phyloP scores from a whole-genome alignment of 129 eudicot genomes.

The Helichrysum umbraculigerum region DNA sequence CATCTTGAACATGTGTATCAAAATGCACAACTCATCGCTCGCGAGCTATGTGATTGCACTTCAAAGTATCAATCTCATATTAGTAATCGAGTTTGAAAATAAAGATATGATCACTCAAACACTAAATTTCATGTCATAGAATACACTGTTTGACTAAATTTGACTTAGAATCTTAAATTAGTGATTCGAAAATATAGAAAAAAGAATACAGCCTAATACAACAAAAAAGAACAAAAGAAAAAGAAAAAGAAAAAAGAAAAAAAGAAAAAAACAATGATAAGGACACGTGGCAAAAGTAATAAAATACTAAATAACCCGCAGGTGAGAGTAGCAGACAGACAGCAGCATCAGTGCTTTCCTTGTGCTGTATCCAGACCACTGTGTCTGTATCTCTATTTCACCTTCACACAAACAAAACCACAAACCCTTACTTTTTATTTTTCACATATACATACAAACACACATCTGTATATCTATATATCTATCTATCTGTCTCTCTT shows the following conservation, averaged over 20 bases:
- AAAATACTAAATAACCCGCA: constrained; percentile 17
- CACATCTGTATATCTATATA: constrained; percentile 19
- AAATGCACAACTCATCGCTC: no score
- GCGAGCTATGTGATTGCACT: no score
- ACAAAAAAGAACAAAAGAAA: no score
- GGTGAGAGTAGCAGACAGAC: constrained; percentile 29
- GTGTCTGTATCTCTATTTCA: constrained; percentile 27
- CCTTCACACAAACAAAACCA: constrained; percentile 11
- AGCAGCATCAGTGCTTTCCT: constrained; percentile 37
- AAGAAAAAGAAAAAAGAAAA: neutral
- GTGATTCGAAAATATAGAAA: neutral
- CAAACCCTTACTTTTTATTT: neutral
- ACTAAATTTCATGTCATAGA: neutral
- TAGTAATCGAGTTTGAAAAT: no score
- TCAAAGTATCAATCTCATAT: no score
- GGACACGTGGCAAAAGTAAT: constrained; percentile 34
- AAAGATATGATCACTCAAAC: neutral
- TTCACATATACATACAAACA: neutral
- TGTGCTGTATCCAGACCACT: constrained; percentile 28
- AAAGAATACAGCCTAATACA: no score
- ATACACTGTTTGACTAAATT: neutral
- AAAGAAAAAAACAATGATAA: constrained; percentile 21
- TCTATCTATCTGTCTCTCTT: constrained; percentile 17
- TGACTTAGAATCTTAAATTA: no score
- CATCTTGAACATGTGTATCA: no score